Evolutionary conservation across 2,329 filamentous ascomycete species (phyloP).

Genomic region (Aspergillus neoniger): DNA sequence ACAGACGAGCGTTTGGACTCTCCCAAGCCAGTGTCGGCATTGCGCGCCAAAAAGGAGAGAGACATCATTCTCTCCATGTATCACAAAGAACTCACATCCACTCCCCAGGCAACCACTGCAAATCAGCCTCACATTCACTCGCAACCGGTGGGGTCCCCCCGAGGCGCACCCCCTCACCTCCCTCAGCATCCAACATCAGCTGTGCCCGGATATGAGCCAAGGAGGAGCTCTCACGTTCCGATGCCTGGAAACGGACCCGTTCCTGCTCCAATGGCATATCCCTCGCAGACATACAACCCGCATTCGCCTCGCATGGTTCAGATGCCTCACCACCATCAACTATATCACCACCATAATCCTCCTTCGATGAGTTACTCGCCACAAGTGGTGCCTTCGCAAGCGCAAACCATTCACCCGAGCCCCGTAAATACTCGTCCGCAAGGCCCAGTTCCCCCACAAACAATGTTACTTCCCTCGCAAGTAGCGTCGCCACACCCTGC

Average conservation of each 20-base stretch:
- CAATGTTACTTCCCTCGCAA: conserved; percentile 5
- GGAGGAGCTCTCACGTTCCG: not conserved
- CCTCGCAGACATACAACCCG: not conserved
- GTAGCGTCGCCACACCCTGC: not conserved
- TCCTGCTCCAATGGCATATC: not conserved
- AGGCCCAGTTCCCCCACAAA: not conserved
- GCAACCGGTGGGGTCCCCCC: not conserved
- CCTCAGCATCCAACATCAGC: not conserved
- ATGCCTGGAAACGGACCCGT: not conserved
- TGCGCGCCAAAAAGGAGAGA: conserved; percentile 6
- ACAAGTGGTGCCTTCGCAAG: not conserved
- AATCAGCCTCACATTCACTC: not conserved
- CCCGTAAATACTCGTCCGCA: not conserved
- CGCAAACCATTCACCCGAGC: not conserved
- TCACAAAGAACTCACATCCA: not conserved
- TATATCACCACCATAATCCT: not conserved
- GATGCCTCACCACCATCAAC: not conserved
- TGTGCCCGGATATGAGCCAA: not conserved
- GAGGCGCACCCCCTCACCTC: not conserved
- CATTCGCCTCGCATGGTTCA: not conserved
- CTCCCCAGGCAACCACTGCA: not conserved
- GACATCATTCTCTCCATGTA: conserved; percentile 4
- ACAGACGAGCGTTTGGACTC: not conserved
- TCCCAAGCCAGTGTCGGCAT: not conserved
- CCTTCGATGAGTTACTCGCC: not conserved